Evolutionary conservation across 768 basidiomycete species (phyloP), one percentile per base, ranked within the genome.

Genomic region (Auricularia heimuer): DNA sequence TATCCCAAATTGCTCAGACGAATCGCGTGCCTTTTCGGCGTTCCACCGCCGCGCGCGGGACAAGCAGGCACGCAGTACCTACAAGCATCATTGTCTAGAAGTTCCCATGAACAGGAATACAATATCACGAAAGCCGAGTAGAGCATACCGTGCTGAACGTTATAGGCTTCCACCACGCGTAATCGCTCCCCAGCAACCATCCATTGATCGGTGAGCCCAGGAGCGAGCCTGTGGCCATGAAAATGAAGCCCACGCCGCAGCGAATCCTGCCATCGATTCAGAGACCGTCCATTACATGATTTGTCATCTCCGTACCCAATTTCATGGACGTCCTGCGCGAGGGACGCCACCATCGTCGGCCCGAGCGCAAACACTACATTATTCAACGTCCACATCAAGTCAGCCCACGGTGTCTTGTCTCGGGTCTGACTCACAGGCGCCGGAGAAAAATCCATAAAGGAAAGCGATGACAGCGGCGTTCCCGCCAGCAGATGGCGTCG

Each of bases 371-470:
- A 35, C 6, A 60, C 29, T 35, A 18, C 29, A 3, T 29, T 29
- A 29, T 29, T 29, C 29, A 29, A 29, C 29, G 29, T 29, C 29
- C 29, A 29, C 29, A 29, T 60, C 11, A 14, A 14, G 56, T 24
- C 1, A 7, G 6, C 10, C 11, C 18, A 18, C 16, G 1, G 47
- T 51, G 3, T 6, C 6, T 51, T 21, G 18, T 3, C 11, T 10
- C 10, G 3, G 21, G 8, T 24, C 14, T 10, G 10, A 66, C 66
- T 18, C 33, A 69, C 67, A 65, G 8, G 67, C 67, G 3, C 68
- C 68, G 7, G 65, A 64, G 60, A 68, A 63, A 65, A 69, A 64
- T 1, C 69, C 69, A 35, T 66, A 69, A 14, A 69, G 61, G 18
- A 66, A 29, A 16, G 39, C 61, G 39, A 69, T 61, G 54, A 44